Evolutionary conservation across 2,329 filamentous ascomycete species (phyloP), one percentile per base, ranked within the genome.

Genomic region (Dissoconium aciculare): DNA sequence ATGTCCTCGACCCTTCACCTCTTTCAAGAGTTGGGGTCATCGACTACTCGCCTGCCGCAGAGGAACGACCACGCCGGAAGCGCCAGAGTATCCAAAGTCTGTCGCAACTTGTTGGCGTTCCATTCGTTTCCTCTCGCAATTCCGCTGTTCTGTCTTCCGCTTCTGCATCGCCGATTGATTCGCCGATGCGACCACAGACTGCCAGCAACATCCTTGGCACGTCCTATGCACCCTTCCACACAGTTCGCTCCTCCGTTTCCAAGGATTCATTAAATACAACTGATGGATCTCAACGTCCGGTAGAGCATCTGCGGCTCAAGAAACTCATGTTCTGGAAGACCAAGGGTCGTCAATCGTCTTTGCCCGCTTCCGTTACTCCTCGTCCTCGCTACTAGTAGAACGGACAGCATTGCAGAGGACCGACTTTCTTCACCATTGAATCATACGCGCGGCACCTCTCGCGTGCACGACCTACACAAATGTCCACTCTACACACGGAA

Each of bases 301-400:
- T 23, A 8, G 62, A 71, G 21, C 79, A 74, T 51, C n/a, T n/a
- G n/a, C 68, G 78, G 16, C 57, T 84, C 21, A 78, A 79, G 50
- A 75, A 77, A 30, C 65, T 84, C 59, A 73, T 83, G 65, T 85
- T 85, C 53, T 85, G 78, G 78, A 81, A 78, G 55, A 62, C 64
- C 6, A 72, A 66, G 46, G 42, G 33, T 35, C 41, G 41, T 24
- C 37, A 43, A n/a, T 23, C 19, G 19, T n/a, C n/a, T n/a, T n/a
- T n/a, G n/a, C n/a, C n/a, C n/a, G n/a, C n/a, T n/a, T n/a, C n/a
- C n/a, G n/a, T n/a, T n/a, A n/a, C n/a, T n/a, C n/a, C n/a, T n/a
- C n/a, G n/a, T n/a, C n/a, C n/a, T n/a, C n/a, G n/a, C n/a, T n/a
- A n/a, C n/a, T n/a, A n/a, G n/a, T n/a, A n/a, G n/a, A n/a, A n/a